Conservation (phyloP, 2,329 filamentous ascomycete genomes). For the Cryphonectria carpinicola region DNA sequence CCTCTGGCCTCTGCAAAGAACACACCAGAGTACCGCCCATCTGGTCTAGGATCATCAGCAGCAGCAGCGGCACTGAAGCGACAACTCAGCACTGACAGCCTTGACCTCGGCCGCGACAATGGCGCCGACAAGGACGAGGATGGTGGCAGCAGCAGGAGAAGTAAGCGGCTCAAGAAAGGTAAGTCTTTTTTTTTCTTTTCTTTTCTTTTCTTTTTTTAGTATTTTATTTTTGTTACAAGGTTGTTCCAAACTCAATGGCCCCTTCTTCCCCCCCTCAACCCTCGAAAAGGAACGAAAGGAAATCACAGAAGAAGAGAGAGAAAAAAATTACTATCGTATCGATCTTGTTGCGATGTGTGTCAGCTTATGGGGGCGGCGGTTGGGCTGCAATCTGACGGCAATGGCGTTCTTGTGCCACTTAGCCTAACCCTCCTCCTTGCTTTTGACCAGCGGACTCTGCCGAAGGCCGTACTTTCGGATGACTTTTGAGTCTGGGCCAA, state of each 20-base stretch:
- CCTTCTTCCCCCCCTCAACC: not conserved
- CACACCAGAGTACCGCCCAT: conserved; percentile 66
- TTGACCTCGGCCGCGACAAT: conserved; percentile 52
- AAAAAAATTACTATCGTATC: not conserved
- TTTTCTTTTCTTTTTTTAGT: conserved; percentile 24
- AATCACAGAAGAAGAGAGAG: no score
- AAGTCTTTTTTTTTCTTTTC: conserved; percentile 39
- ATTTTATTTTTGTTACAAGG: not conserved
- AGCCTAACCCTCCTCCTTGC: conserved; percentile 7
- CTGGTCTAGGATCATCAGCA: conserved; percentile 49
- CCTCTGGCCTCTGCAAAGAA: conserved; percentile 67
- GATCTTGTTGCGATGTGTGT: not conserved
- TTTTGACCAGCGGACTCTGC: conserved; percentile 9
- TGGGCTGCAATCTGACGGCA: not conserved
- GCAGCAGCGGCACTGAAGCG: conserved; percentile 72
- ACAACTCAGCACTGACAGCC: conserved; percentile 66
- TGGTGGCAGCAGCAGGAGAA: conserved; percentile 71
- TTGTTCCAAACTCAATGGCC: not conserved
- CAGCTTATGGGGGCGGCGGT: conserved; percentile 10
- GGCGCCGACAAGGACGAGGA: conserved; percentile 64
- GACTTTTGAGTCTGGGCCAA: conserved; percentile 10
- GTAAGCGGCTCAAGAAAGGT: conserved; percentile 92
- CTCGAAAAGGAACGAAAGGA: not conserved
- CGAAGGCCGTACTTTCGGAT: conserved; percentile 3
- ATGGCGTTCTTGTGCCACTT: conserved; percentile 13